Evolutionary conservation across 75 land plant genomes (phyloP).

Genomic region (Sequoiadendron giganteum): DNA sequence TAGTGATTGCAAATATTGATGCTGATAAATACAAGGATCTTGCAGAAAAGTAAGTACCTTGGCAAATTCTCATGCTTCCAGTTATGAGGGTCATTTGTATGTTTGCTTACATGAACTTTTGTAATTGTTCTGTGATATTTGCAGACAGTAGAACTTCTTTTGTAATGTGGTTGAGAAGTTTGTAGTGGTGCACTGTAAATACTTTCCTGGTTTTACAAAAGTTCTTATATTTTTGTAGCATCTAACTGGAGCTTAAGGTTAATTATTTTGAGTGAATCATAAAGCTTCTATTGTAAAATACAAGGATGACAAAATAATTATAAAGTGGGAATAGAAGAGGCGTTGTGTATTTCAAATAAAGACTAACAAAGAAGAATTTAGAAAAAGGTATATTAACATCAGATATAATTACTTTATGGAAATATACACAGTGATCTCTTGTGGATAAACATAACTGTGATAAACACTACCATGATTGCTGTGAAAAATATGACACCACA

Average conservation of each 20-base stretch:
- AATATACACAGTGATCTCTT: background rate
- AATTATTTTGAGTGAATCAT: background rate
- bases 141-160: background rate
- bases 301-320: background rate
- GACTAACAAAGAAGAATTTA: background rate
- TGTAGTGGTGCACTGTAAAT: background rate
- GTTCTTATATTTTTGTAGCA: background rate
- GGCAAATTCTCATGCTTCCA: background rate
- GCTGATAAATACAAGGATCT: slow-evolving; percentile 90
- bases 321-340: background rate
- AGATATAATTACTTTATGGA: background rate
- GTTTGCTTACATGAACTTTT: background rate
- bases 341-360: too few species aligned
- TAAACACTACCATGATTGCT: background rate
- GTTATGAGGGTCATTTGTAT: background rate
- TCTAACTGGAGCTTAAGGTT: background rate
- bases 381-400: background rate
- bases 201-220: background rate
- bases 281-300: background rate
- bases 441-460: background rate
- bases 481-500: background rate
- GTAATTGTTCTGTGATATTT: background rate
- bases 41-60: slow-evolving; percentile 66
- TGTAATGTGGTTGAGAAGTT: background rate
- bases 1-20: slow-evolving; percentile 95